These are phyloP conservation scores for Pleurotus giganteus DNA, from an alignment of 768 basidiomycete genomes.

Conservation along the genomic window DNA sequence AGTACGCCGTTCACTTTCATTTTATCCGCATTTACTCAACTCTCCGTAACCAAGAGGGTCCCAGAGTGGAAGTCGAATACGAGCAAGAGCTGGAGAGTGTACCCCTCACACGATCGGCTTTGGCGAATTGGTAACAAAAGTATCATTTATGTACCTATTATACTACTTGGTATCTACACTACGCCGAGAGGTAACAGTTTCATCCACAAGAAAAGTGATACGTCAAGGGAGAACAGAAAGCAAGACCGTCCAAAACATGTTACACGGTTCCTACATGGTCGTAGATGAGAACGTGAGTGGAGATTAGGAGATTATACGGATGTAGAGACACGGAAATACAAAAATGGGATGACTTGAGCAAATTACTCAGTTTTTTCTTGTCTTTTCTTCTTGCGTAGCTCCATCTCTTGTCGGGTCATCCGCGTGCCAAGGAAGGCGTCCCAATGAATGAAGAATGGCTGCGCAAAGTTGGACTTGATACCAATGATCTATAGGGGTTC, in stretches of 20 bases:
- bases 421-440: slow-evolving; percentile 82
- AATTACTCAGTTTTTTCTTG: slow-evolving; percentile 28
- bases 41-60: slow-evolving; percentile 63
- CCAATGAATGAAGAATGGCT: slow-evolving; percentile 97
- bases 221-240: not conserved
- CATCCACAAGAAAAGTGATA: no score
- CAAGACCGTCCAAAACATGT: not conserved
- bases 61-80: slow-evolving; percentile 93
- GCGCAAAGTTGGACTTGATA: slow-evolving; percentile 93
- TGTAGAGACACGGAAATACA: not conserved
- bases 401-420: slow-evolving; percentile 71
- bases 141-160: not conserved
- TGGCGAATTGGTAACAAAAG: slow-evolving; percentile 49
- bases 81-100: slow-evolving; percentile 85
- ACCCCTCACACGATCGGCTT: slow-evolving; percentile 48
- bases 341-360: not conserved
- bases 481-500: slow-evolving; percentile 54
- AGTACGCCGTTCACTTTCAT: slow-evolving; percentile 38
- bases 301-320: not conserved
- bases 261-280: not conserved
- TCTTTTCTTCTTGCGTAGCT: slow-evolving; percentile 41
- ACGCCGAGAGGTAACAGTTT: not conserved
- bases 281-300: not conserved
- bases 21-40: slow-evolving; percentile 2
- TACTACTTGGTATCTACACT: slow-evolving; percentile 5